These are phyloP conservation scores for Xylogone sp. DNA, from an alignment of 2,329 filamentous ascomycete species.

Conservation along the genomic window DNA sequence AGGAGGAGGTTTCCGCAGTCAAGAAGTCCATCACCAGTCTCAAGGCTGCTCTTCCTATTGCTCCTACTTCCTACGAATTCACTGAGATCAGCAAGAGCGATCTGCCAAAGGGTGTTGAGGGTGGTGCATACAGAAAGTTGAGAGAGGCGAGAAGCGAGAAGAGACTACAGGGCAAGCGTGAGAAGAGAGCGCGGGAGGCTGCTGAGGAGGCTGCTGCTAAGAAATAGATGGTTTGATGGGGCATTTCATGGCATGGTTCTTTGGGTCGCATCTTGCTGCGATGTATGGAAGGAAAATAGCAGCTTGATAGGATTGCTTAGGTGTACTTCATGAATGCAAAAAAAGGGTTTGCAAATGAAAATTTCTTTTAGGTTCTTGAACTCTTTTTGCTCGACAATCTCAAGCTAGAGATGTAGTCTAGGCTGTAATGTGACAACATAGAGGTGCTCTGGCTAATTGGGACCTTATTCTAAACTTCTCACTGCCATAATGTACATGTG, in stretches of 20 bases:
- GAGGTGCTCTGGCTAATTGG: no score
- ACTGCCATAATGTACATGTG: no score
- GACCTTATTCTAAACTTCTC: no score
- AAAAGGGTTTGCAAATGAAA: not conserved
- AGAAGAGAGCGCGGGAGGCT: conserved; percentile 91
- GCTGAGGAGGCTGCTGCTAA: conserved; percentile 75
- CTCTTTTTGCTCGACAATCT: not conserved
- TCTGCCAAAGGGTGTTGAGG: conserved; percentile 69
- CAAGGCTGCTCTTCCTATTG: conserved; percentile 66
- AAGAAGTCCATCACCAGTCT: conserved; percentile 59
- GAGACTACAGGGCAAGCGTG: conserved; percentile 76
- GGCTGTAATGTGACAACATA: no score
- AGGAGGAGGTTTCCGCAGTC: conserved; percentile 66
- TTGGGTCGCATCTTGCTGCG: conserved; percentile 23
- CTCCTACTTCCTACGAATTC: conserved; percentile 61
- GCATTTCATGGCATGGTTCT: conserved; percentile 18
- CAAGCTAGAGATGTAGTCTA: not conserved
- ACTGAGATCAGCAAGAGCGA: conserved; percentile 79
- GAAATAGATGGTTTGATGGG: conserved; percentile 60
- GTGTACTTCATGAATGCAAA: conserved; percentile 33
- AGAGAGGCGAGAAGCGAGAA: conserved; percentile 81
- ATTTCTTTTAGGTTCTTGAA: not conserved
- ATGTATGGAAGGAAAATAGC: conserved; percentile 27
- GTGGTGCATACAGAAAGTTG: conserved; percentile 83
- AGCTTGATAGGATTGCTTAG: conserved; percentile 27